Evolutionary conservation across 768 basidiomycete species (phyloP).

Genomic region (Paxillus ammoniavirescens): DNA sequence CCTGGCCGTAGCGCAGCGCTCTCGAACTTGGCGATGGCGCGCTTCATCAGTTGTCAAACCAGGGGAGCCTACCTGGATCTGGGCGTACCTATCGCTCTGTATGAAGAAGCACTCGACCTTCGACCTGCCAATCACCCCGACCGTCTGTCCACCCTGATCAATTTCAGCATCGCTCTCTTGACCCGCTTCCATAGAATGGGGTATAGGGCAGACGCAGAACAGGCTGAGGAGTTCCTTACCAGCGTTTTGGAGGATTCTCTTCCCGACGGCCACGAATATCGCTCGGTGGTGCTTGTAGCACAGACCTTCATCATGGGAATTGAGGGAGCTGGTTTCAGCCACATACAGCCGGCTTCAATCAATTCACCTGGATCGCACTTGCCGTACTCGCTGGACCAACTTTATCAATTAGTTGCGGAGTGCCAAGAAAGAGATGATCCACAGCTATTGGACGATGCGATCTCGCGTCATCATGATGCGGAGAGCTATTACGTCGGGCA

Average conservation of each 20-base stretch:
- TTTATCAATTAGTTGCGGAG: no score
- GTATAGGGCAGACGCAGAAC: not conserved
- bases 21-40: conserved; percentile 9
- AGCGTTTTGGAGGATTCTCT: not conserved
- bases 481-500: not conserved
- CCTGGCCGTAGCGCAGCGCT: conserved; percentile 1
- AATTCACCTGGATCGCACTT: not conserved
- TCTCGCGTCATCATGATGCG: no score
- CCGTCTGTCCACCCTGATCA: conserved; percentile 3
- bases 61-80: not conserved
- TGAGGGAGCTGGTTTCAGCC: not conserved
- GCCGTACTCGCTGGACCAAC: not conserved
- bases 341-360: not conserved
- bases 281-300: not conserved
- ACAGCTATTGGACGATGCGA: no score
- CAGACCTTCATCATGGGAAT: not conserved
- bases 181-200: not conserved
- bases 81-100: not conserved
- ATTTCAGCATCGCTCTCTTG: conserved; percentile 2
- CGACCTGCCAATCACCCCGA: conserved; percentile 5
- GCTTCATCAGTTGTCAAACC: not conserved
- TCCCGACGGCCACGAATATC: not conserved
- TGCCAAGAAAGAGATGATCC: no score
- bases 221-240: not conserved
- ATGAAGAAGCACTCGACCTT: conserved; percentile 10